phyloP scores from a whole-genome alignment of 2,329 filamentous ascomycete species.

The Grosmannia serpens region DNA sequence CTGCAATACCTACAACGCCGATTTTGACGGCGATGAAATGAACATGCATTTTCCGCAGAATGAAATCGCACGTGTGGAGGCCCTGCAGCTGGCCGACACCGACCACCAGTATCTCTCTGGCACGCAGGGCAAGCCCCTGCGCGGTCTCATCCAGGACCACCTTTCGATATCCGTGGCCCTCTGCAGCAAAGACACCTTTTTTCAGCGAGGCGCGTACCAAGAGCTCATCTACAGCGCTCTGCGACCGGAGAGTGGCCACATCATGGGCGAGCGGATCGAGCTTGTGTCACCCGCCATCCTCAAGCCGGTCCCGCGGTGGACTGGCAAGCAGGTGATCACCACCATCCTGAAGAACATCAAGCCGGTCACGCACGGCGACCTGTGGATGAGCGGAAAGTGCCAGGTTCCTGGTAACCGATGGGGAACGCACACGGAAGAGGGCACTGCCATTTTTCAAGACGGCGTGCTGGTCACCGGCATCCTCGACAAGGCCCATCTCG shows the following conservation, averaged over 20 bases:
- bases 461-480: constrained; percentile 86
- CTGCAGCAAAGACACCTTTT: constrained; percentile 85
- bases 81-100: constrained; percentile 85
- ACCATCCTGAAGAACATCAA: constrained; percentile 88
- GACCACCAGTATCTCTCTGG: constrained; percentile 95
- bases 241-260: constrained; percentile 82
- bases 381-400: constrained; percentile 70
- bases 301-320: constrained; percentile 77
- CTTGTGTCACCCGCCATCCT: constrained; percentile 71
- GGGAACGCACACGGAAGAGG: constrained; percentile 68
- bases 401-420: constrained; percentile 71
- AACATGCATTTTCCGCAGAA: constrained; percentile 99
- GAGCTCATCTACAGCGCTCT: constrained; percentile 87
- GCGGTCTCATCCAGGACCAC: constrained; percentile 97
- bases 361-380: constrained; percentile 60
- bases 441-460: constrained; percentile 67
- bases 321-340: constrained; percentile 89
- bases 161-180: constrained; percentile 88
- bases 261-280: constrained; percentile 68
- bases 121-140: constrained; percentile 82
- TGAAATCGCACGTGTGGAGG: constrained; percentile 85
- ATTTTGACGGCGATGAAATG: constrained; percentile 99
- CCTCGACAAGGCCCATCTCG: constrained; percentile 90
- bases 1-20: constrained; percentile 98
- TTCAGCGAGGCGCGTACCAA: constrained; percentile 78